Conservation (phyloP, 345 rosid genomes). For the Populus nigra region DNA sequence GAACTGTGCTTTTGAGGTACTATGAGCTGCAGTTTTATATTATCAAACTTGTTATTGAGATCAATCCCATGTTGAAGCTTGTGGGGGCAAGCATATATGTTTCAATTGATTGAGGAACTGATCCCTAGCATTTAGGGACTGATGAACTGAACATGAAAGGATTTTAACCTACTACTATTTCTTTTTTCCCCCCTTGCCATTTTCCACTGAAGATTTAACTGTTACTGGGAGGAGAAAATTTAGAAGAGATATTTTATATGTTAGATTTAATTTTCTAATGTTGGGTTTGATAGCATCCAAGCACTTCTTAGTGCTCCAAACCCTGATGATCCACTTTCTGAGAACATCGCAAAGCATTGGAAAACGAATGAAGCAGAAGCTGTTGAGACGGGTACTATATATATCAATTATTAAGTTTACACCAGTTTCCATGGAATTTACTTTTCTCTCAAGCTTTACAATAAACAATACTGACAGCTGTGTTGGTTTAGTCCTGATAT, state of each 20-base stretch:
- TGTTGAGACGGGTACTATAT: slow-evolving; percentile 78
- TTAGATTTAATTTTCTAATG: background rate
- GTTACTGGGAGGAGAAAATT: background rate
- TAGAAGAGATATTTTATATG: background rate
- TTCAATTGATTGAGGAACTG: background rate
- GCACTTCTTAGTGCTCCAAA: slow-evolving; percentile 98
- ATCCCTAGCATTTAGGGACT: background rate
- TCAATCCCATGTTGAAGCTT: background rate
- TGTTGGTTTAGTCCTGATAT: background rate
- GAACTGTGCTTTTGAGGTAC: slow-evolving; percentile 97
- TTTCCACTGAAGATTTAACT: background rate
- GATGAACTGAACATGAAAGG: background rate
- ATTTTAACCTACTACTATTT: background rate
- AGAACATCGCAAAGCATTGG: slow-evolving; percentile 99
- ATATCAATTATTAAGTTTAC: background rate
- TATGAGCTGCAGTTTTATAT: background rate
- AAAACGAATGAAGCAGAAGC: slow-evolving; percentile 94
- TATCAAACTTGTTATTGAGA: background rate
- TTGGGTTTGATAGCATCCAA: slow-evolving; percentile 58
- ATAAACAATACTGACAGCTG: background rate
- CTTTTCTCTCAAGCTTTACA: background rate
- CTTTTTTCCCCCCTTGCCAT: background rate
- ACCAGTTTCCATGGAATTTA: background rate
- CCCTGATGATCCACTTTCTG: slow-evolving; percentile 97
- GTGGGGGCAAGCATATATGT: background rate